These are phyloP conservation scores for Salix arbutifolia DNA, from an alignment of 345 rosid species.

Conservation along the genomic window DNA sequence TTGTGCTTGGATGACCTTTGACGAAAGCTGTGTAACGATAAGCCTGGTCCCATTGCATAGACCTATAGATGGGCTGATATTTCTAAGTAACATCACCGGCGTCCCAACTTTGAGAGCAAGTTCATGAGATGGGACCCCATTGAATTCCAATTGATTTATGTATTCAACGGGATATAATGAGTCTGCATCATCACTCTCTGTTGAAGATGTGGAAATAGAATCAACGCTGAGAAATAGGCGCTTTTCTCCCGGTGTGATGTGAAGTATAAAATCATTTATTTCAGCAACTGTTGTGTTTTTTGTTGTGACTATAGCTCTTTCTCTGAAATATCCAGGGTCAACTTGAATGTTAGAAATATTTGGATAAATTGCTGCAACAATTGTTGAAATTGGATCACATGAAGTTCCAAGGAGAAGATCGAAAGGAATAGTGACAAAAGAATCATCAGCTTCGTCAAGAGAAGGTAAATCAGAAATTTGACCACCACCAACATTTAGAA, in stretches of 20 bases:
- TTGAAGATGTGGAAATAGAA: neutral
- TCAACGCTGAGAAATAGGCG: neutral
- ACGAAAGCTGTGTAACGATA: neutral
- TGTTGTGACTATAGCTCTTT: neutral
- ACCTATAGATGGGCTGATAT: neutral
- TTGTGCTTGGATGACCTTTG: neutral
- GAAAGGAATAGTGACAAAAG: neutral
- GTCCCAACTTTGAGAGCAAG: slow-evolving; percentile 1
- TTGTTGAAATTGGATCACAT: neutral
- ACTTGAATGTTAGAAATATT: no score
- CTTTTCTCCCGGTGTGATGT: no score
- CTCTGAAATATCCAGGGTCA: neutral
- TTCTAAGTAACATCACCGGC: slow-evolving; percentile 3
- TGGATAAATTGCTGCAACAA: neutral
- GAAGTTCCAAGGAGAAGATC: neutral
- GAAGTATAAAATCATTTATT: neutral
- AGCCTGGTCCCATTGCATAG: slow-evolving; percentile 11
- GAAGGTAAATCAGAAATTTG: neutral
- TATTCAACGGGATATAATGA: slow-evolving; percentile 6
- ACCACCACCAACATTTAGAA: neutral
- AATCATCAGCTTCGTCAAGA: neutral
- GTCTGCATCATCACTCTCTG: neutral
- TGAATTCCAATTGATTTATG: neutral
- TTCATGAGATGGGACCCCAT: neutral
- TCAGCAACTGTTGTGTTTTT: neutral